Conservation (phyloP, 768 basidiomycete genomes). For the Termitomyces sp. region DNA sequence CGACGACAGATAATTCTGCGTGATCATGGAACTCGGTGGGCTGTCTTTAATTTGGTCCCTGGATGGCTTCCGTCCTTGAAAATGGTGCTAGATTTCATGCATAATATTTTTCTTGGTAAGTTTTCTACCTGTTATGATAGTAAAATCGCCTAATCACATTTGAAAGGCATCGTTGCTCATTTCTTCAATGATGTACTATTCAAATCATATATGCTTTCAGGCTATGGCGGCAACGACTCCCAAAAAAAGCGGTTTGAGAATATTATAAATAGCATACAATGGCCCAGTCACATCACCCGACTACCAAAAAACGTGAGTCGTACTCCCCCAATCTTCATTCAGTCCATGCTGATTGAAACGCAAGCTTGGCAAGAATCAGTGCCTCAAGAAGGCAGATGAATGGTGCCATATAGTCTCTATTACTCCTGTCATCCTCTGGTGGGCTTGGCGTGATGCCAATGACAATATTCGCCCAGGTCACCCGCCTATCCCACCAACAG, state of each 20-base stretch:
- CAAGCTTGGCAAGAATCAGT: no score
- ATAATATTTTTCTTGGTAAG: conserved; percentile 24
- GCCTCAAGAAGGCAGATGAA: conserved; percentile 30
- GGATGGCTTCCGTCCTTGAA: conserved; percentile 26
- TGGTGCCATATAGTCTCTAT: conserved; percentile 24
- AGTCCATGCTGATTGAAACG: background rate
- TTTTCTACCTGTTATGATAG: background rate
- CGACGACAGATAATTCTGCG: conserved; percentile 19
- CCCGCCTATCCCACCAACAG: no score
- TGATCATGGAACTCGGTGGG: conserved; percentile 23
- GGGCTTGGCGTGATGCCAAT: no score
- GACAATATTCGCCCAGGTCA: no score
- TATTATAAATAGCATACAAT: conserved; percentile 23
- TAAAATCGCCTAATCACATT: background rate
- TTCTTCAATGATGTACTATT: background rate
- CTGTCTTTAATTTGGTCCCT: conserved; percentile 23
- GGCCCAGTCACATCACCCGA: background rate
- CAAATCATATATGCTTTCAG: background rate
- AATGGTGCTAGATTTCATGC: conserved; percentile 30
- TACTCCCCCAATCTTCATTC: no score
- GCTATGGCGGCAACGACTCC: background rate
- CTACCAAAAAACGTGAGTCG: background rate
- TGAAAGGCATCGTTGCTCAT: background rate
- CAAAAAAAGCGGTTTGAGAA: background rate
- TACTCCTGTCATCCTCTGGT: background rate